Evolutionary conservation across 768 basidiomycete species (phyloP).

Genomic region (Arthromyces matolae): DNA sequence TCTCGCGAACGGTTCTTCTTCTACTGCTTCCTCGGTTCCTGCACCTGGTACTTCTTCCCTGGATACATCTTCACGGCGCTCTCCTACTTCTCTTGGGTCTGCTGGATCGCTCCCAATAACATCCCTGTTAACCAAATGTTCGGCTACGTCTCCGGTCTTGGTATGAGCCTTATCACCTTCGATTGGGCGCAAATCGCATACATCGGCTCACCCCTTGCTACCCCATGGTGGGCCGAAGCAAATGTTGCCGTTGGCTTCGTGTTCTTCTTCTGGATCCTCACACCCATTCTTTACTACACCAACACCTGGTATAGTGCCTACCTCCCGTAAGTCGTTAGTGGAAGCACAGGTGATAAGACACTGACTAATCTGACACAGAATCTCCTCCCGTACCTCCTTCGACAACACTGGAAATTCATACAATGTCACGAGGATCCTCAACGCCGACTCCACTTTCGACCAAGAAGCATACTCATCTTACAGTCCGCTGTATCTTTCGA

Average conservation of each 20-base stretch:
- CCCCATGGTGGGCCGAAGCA: conserved; percentile 82
- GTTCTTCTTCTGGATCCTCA: conserved; percentile 68
- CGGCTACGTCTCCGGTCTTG: conserved; percentile 56
- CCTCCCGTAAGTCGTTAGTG: conserved; percentile 42
- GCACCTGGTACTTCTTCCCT: conserved; percentile 65
- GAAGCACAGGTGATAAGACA: background rate
- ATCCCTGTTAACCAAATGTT: conserved; percentile 71
- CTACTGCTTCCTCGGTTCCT: conserved; percentile 54
- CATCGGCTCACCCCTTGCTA: conserved; percentile 67
- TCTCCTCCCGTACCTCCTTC: conserved; percentile 62
- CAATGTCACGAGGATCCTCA: conserved; percentile 56
- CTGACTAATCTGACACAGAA: conserved; percentile 25
- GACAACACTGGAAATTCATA: conserved; percentile 59
- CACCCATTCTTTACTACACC: conserved; percentile 63
- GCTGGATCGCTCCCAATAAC: conserved; percentile 69
- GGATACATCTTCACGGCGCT: conserved; percentile 71
- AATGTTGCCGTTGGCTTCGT: conserved; percentile 62
- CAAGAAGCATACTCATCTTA: conserved; percentile 50
- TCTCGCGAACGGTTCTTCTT: conserved; percentile 77
- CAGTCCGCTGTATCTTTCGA: conserved; percentile 61
- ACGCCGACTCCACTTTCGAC: conserved; percentile 52
- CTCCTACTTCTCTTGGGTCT: conserved; percentile 56
- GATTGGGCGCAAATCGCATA: conserved; percentile 80
- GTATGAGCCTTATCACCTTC: conserved; percentile 76
- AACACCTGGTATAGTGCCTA: conserved; percentile 59